Base-by-base conservation (phyloP, 2,329 filamentous ascomycete species). In the Penicillium sp. region DNA sequence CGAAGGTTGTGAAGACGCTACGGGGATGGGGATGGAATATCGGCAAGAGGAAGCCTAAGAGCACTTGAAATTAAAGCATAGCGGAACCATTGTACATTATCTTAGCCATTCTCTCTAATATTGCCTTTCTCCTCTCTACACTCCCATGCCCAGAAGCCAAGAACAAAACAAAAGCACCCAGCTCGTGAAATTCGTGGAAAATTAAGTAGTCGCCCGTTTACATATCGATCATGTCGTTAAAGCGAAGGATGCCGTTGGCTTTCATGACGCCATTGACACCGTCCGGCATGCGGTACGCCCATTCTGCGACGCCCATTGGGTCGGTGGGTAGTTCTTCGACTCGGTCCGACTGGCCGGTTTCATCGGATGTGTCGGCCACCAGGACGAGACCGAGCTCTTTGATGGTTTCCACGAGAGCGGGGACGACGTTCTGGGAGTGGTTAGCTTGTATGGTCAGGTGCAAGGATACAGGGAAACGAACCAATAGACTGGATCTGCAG, bases 11-110 rank as follows among this genome's bases (percentile, higher is more conserved):
- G 67, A 95, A 91, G 75, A 84, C 86, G 11, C 79, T 99, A 27
- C 82, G 93, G 60, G 83, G 85, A 11, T 96, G 93, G 91, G 94
- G 94, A 5, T 97, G 91, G 88, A 86, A 97, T 70, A 94, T 99
- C 69, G 93, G 93, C 47, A 96, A 91, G 79, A 82, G 86, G 65
- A 84, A 79, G 62, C 73, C 75, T 2, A 76, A 73, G 59, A 70
- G 63, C 46, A 58, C 59, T 40, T 71, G 60, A 45, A 50, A 40
- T 39, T 43, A 45, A 44, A 54, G 52, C 52, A 54, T 54, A 54
- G 52, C 52, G 52, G 44, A 38, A 40, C 48, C 54, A 58, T 59
- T 69, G 66, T 71, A 71, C 56, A 71, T 67, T 71, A 63, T 64
- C 58, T 57, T 69, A 69, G 63, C 71, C 47, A 50, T 54, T 50